phyloP scores from a whole-genome alignment of 2,329 filamentous ascomycete genomes.

The Xylariaceae sp. region DNA sequence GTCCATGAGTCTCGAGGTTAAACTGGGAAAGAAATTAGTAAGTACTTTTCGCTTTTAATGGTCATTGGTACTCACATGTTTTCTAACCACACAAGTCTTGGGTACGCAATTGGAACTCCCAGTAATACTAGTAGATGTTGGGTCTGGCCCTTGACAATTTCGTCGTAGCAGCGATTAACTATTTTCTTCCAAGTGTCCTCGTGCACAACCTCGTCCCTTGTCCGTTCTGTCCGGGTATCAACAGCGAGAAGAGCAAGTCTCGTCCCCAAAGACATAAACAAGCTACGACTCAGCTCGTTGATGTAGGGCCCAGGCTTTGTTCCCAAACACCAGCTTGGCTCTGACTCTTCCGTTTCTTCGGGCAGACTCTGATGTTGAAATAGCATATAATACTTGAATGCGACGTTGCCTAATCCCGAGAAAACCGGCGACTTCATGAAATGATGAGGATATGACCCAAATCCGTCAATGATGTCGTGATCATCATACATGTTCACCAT shows the following conservation, averaged over 20 bases:
- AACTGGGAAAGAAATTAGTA: slow-evolving; percentile 52
- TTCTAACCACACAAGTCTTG: slow-evolving; percentile 75
- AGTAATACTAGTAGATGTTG: slow-evolving; percentile 89
- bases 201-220: slow-evolving; percentile 78
- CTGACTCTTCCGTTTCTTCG: slow-evolving; percentile 79
- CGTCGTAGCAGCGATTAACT: slow-evolving; percentile 82
- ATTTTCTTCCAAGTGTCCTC: slow-evolving; percentile 84
- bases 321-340: slow-evolving; percentile 92
- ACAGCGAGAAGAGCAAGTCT: slow-evolving; percentile 83
- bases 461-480: slow-evolving; percentile 90
- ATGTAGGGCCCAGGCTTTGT: slow-evolving; percentile 86
- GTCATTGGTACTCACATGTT: slow-evolving; percentile 61
- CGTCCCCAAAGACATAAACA: slow-evolving; percentile 83
- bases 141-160: slow-evolving; percentile 82
- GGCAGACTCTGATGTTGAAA: slow-evolving; percentile 94
- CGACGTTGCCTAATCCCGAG: slow-evolving; percentile 84
- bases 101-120: slow-evolving; percentile 83
- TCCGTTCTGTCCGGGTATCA: slow-evolving; percentile 90
- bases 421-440: slow-evolving; percentile 94
- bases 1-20: slow-evolving; percentile 86
- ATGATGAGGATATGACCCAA: slow-evolving; percentile 87
- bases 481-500: slow-evolving; percentile 99
- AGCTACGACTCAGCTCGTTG: slow-evolving; percentile 78
- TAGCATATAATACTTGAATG: slow-evolving; percentile 98
- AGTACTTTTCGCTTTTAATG: neutral